Evolutionary conservation across 1,284 basidiomycete species (phyloP).

Genomic region (Leccinum angustisporum): DNA sequence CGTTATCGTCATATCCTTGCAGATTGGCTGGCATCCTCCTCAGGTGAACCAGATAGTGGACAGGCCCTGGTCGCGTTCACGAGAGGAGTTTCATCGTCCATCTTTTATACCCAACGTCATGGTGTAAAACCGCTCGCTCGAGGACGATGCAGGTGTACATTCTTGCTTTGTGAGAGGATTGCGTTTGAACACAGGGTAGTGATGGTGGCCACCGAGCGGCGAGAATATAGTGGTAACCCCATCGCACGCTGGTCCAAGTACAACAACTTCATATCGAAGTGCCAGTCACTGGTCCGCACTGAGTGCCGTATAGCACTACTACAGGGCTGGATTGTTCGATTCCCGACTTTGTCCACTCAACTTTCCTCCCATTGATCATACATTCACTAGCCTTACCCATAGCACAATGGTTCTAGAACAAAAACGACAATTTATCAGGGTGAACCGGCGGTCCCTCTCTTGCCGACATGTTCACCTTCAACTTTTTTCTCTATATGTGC

Average conservation of each 20-base stretch:
- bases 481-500: background rate
- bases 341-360: background rate
- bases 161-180: background rate
- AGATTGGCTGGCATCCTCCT: conserved; percentile 19
- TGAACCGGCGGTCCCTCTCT: background rate
- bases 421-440: background rate
- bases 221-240: too few species aligned
- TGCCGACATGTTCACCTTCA: background rate
- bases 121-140: background rate
- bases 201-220: too few species aligned
- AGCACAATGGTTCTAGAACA: background rate
- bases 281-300: background rate
- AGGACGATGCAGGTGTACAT: background rate
- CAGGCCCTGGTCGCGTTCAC: background rate
- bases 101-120: background rate
- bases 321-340: background rate
- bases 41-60: conserved; percentile 7
- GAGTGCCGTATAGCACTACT: background rate
- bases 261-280: background rate
- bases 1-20: conserved; percentile 12
- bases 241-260: background rate
- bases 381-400: too few species aligned
- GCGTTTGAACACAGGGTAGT: too few species aligned
- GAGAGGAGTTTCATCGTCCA: background rate
- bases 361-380: too few species aligned